phyloP scores from a whole-genome alignment of 2,329 filamentous ascomycete genomes.

The Akanthomyces muscarius region DNA sequence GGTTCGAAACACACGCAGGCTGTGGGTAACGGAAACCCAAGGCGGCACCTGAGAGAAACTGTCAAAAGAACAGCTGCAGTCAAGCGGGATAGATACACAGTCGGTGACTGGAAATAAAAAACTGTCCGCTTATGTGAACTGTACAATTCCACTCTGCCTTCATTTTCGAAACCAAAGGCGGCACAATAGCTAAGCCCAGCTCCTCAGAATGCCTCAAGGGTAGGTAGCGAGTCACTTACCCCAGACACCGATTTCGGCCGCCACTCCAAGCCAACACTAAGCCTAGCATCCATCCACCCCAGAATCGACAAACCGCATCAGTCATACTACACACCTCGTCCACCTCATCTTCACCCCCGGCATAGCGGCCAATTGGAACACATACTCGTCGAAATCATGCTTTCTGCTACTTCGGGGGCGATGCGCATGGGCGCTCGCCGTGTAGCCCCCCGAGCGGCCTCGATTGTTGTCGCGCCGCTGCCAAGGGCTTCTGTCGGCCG shows the following conservation, averaged over 20 bases:
- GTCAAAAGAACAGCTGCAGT: too few relatives aligned
- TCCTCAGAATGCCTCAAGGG: not conserved
- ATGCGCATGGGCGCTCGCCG: slow-evolving; percentile 11
- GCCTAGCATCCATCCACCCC: not conserved
- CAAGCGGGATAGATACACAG: too few relatives aligned
- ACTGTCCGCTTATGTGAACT: too few relatives aligned
- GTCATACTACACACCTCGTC: not conserved
- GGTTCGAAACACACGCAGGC: too few relatives aligned
- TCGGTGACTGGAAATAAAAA: too few relatives aligned
- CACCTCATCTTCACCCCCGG: not conserved
- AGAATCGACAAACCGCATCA: not conserved
- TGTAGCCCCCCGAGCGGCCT: not conserved
- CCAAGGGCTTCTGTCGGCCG: not conserved
- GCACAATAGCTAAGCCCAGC: too few relatives aligned
- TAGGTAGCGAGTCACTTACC: not conserved
- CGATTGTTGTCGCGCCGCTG: not conserved
- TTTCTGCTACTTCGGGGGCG: slow-evolving; percentile 12
- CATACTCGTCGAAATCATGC: not conserved
- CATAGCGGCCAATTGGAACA: slow-evolving; percentile 3
- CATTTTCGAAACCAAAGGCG: too few relatives aligned
- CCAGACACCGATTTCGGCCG: slow-evolving; percentile 12
- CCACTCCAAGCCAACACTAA: not conserved
- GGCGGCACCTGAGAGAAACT: too few relatives aligned
- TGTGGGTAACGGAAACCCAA: too few relatives aligned
- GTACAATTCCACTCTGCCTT: too few relatives aligned